Percentiles rank a stretch among this genome's conserved stretches.
phyloP scores from a whole-genome alignment of 2,329 filamentous ascomycete genomes.

The Thelonectria olida region DNA sequence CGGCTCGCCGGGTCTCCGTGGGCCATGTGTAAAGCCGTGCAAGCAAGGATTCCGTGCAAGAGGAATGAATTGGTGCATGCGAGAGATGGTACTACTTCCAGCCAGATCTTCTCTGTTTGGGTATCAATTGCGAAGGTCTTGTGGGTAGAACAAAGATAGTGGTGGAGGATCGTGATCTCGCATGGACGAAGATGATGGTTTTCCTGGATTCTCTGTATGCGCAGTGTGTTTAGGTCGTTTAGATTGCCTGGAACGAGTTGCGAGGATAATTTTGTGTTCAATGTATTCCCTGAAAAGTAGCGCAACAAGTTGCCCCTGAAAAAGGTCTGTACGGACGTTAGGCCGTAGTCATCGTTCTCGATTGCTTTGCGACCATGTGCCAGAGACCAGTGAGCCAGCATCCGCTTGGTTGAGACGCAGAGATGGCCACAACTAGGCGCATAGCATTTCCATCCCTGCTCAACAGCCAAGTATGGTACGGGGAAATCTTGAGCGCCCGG shows the following conservation, averaged over 20 bases:
- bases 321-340: slow-evolving; percentile 21
- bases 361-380: slow-evolving; percentile 11
- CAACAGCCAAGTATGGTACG: slow-evolving; percentile 10
- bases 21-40: slow-evolving; percentile 20
- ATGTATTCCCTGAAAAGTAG: slow-evolving; percentile 18
- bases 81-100: slow-evolving; percentile 1
- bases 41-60: slow-evolving; percentile 13
- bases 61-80: slow-evolving; percentile 11
- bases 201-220: neutral
- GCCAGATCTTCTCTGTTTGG: neutral
- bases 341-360: slow-evolving; percentile 11
- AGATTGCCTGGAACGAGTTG: too few relatives aligned
- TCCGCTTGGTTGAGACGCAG: slow-evolving; percentile 28
- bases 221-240: too few relatives aligned
- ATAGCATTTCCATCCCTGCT: slow-evolving; percentile 15
- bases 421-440: slow-evolving; percentile 12
- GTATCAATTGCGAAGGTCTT: slow-evolving; percentile 6
- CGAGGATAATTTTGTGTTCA: too few relatives aligned
- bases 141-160: slow-evolving; percentile 6
- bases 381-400: slow-evolving; percentile 26
- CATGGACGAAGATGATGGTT: neutral
- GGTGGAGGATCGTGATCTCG: neutral
- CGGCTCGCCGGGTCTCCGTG: neutral
- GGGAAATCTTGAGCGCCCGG: slow-evolving; percentile 11
- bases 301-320: slow-evolving; percentile 25